Base-by-base conservation (phyloP, 768 basidiomycete species). In the Tulasnella sp. region DNA sequence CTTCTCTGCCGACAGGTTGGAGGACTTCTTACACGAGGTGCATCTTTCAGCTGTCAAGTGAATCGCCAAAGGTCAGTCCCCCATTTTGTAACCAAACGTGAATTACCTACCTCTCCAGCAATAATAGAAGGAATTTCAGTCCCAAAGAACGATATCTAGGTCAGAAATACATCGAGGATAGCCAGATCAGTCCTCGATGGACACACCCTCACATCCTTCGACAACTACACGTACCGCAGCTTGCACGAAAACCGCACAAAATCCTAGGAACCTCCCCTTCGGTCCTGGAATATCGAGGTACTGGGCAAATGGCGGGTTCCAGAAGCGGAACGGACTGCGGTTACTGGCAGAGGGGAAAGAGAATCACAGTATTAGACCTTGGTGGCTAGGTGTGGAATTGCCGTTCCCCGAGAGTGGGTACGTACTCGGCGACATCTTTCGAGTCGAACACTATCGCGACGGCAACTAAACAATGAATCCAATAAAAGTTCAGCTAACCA, bases 181-280 rank as follows among this genome's bases (percentile, higher is more conserved):
- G 42, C 42, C 14, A 44, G 3, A 16, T 44, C 44, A 44, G 44
- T 12, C 14, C n/a, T 14, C 1, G 12, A 12, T 12, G 1, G 3
- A 44, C 16, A 16, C n/a, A n/a, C 16, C 12, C 44, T 44, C 12
- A 84, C 85, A 21, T 18, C n/a, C 24, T 7, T 39, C n/a, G n/a
- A n/a, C 18, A 58, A 6, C 18, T 68, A n/a, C 36, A 18, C 38
- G 8, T 52, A 73, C 36, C 87, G 7, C 91, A 7, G 48, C 91
- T 82, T 91, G 89, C 44, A 89, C 90, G 72, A 92, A 83, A 80
- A 91, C 91, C 2, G 90, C 87, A 78, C 90, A 86, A 84, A 92
- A 92, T 12, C 90, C 91, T n/a, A 92, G 85, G 84, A 92, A 92
- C 27, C 86, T 87, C 18, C 91, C 91, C 16, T 88, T 84, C 7